phyloP scores from a whole-genome alignment of 129 eudicot genomes.

The Saposhnikovia divaricata region DNA sequence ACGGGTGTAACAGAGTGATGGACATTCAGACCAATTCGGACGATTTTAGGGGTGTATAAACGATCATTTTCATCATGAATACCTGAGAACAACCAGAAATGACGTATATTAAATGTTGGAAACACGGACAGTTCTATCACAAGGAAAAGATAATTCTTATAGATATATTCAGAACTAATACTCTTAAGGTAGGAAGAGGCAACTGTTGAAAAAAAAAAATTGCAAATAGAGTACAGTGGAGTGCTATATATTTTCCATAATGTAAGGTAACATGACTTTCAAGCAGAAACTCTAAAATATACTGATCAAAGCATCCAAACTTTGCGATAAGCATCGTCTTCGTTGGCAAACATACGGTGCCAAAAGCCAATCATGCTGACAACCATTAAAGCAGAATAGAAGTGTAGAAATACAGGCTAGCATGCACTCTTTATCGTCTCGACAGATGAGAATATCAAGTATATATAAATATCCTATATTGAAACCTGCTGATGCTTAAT shows the following conservation, averaged over 20 bases:
- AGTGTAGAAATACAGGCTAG: background rate
- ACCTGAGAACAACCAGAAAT: conserved; percentile 48
- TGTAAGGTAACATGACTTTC: background rate
- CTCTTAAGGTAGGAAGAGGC: background rate
- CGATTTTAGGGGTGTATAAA: conserved; percentile 77
- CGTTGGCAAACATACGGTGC: background rate
- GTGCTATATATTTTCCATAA: background rate
- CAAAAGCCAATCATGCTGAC: background rate
- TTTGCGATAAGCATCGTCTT: background rate
- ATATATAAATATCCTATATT: background rate
- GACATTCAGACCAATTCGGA: conserved; percentile 82
- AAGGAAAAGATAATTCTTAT: no score
- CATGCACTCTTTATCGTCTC: background rate
- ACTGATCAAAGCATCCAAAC: background rate
- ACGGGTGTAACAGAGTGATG: conserved; percentile 89
- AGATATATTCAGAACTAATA: background rate
- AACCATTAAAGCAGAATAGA: background rate
- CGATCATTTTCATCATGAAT: conserved; percentile 88
- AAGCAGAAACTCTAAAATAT: background rate
- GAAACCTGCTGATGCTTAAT: background rate
- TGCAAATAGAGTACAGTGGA: background rate
- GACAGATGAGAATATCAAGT: background rate
- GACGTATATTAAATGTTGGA: conserved; percentile 7
- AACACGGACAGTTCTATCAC: background rate
- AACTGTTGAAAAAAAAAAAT: background rate